phyloP scores from a whole-genome alignment of 116 monocot genomes.

The Iris pallida region DNA sequence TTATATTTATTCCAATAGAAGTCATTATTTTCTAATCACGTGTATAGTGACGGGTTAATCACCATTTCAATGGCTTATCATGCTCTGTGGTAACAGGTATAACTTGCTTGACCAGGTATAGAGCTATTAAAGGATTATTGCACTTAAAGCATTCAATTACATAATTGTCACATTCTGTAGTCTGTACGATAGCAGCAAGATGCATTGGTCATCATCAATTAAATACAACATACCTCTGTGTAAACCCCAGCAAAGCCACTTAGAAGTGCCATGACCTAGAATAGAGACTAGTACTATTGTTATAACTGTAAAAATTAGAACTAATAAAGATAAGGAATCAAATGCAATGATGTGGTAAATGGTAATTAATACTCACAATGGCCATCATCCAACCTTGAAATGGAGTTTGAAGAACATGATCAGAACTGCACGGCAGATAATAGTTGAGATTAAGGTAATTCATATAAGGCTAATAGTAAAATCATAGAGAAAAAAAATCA shows the following conservation, averaged over 20 bases:
- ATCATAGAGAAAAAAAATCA: not conserved
- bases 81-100: no score
- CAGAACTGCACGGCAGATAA: constrained; percentile 47
- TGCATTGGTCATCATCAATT: no score
- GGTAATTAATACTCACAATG: constrained; percentile 48
- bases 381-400: constrained; percentile 86
- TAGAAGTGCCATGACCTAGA: constrained; percentile 91
- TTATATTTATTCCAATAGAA: no score
- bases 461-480: not conserved
- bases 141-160: no score
- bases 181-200: no score
- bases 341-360: not conserved
- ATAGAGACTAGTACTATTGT: not conserved
- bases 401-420: constrained; percentile 84
- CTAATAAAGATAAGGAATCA: not conserved
- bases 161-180: no score
- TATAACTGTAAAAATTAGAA: no score
- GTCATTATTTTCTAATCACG: no score
- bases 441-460: not conserved
- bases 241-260: constrained; percentile 99
- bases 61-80: no score
- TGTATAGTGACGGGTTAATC: no score
- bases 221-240: constrained; percentile 64
- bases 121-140: no score
- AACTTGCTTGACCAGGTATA: no score